Evolutionary conservation across 2,329 filamentous ascomycete species (phyloP).

Genomic region (Xylariaceae sp.): DNA sequence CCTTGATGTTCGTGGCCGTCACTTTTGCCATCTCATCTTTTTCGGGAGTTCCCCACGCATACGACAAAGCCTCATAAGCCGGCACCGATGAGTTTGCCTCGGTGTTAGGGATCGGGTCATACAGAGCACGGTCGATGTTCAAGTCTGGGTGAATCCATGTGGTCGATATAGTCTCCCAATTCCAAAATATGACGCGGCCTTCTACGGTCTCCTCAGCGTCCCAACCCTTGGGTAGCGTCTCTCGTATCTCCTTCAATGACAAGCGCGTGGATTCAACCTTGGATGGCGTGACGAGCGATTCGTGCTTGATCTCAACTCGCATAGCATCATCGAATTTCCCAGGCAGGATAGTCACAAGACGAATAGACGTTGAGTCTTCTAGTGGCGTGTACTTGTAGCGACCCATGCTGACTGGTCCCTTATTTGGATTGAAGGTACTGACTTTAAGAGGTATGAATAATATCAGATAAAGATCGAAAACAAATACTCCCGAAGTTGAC

Average conservation of each 20-base stretch:
- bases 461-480: no score
- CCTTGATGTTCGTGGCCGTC: background rate
- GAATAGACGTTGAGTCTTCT: conserved; percentile 22
- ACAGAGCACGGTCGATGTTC: conserved; percentile 2
- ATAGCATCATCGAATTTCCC: conserved; percentile 27
- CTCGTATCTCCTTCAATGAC: conserved; percentile 24
- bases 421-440: no score
- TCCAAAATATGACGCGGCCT: conserved; percentile 24
- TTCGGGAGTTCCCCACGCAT: conserved; percentile 25
- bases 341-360: conserved; percentile 29
- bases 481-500: no score
- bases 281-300: conserved; percentile 10
- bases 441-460: no score
- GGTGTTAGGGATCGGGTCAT: conserved; percentile 6
- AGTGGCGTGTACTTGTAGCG: conserved; percentile 29
- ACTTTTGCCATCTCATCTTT: conserved; percentile 3
- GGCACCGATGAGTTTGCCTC: background rate
- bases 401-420: no score
- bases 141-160: conserved; percentile 30
- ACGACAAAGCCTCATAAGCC: conserved; percentile 31
- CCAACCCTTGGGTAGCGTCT: conserved; percentile 20
- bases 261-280: conserved; percentile 10
- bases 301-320: conserved; percentile 26
- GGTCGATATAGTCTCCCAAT: background rate
- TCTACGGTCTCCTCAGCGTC: conserved; percentile 18